These are phyloP conservation scores for Euphorbia schlechtendalii DNA, from an alignment of 441 rosid species.

Conservation along the genomic window DNA sequence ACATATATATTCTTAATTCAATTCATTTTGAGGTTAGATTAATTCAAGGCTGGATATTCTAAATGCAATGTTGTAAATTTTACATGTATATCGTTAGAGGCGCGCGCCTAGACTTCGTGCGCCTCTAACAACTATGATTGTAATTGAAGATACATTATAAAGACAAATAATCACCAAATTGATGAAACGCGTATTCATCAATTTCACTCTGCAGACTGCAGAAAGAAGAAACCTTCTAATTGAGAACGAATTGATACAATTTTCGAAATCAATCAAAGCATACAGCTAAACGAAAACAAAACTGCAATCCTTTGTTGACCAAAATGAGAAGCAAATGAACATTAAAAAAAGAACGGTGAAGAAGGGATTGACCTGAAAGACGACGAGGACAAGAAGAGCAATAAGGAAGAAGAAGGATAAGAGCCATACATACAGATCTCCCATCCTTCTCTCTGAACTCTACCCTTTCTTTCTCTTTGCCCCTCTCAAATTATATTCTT, in stretches of 20 bases:
- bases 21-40: no score
- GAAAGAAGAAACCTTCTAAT: not conserved
- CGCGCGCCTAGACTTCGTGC: no score
- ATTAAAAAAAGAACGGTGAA: not conserved
- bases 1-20: no score
- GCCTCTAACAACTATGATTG: no score
- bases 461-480: not conserved
- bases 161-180: no score
- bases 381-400: conserved; percentile 18
- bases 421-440: conserved; percentile 74
- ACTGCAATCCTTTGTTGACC: no score
- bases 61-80: no score
- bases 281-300: not conserved
- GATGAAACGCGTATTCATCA: not conserved
- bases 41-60: no score
- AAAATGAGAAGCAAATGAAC: no score
- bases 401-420: conserved; percentile 39
- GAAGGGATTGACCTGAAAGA: conserved; percentile 64
- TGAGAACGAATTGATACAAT: not conserved
- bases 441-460: conserved; percentile 32
- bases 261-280: not conserved
- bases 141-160: no score
- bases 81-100: no score
- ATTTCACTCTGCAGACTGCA: not conserved
- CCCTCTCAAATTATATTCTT: not conserved